A percentile compares a stretch with the other conserved stretches of the same genome.
phyloP scores from a whole-genome alignment of 2,329 filamentous ascomycete genomes.

The Xylaria sp. region DNA sequence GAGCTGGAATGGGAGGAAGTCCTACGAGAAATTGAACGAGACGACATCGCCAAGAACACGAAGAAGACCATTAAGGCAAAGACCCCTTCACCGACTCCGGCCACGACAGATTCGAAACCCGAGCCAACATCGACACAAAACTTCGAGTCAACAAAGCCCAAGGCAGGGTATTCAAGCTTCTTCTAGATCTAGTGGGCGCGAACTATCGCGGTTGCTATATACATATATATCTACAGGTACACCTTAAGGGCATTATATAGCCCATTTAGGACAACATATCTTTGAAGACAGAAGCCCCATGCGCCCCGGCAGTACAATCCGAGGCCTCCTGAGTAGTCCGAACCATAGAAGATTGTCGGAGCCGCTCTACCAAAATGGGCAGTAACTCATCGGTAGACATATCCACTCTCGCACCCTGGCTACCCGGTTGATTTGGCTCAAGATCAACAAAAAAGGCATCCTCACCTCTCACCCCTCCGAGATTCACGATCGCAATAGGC shows the following conservation, averaged over 20 bases:
- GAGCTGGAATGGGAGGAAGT: conserved; percentile 92
- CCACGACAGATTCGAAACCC: conserved; percentile 45
- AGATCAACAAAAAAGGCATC: conserved; percentile 74
- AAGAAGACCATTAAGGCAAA: conserved; percentile 57
- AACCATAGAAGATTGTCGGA: conserved; percentile 52
- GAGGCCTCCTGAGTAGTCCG: conserved; percentile 35
- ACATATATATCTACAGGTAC: conserved; percentile 22
- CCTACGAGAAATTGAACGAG: conserved; percentile 72
- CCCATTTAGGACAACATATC: conserved; percentile 66
- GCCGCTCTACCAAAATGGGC: conserved; percentile 65
- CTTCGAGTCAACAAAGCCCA: conserved; percentile 42
- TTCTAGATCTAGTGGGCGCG: conserved; percentile 54
- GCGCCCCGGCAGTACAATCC: conserved; percentile 43
- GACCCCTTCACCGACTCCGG: conserved; percentile 41
- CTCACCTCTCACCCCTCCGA: conserved; percentile 85
- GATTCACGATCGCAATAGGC: conserved; percentile 87
- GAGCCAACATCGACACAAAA: conserved; percentile 37
- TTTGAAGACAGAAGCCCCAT: conserved; percentile 60
- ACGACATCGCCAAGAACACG: conserved; percentile 64
- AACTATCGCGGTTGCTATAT: conserved; percentile 33
- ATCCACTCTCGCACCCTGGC: conserved; percentile 66
- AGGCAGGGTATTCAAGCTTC: conserved; percentile 58
- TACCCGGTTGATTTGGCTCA: conserved; percentile 62
- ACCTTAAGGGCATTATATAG: neutral
- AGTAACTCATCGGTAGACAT: conserved; percentile 68